These are phyloP conservation scores for Leucocoprinus birnbaumii DNA, from an alignment of 768 basidiomycete genomes.

Conservation along the genomic window DNA sequence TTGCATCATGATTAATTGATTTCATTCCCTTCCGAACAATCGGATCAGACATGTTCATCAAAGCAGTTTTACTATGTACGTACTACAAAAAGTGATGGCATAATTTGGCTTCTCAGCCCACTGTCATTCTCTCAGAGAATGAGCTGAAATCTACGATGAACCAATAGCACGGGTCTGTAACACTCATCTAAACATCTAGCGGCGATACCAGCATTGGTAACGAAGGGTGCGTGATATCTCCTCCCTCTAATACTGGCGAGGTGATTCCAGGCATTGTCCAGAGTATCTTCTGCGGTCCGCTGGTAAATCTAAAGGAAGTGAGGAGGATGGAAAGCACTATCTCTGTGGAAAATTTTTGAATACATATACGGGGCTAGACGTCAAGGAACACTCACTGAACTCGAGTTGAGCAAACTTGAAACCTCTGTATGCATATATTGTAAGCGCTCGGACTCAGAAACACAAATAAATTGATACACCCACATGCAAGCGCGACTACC, in stretches of 20 bases:
- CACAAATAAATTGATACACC: background rate
- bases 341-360: conserved; percentile 4
- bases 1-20: too few relatives aligned
- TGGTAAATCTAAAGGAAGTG: conserved; percentile 6
- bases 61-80: too few relatives aligned
- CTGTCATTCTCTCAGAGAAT: too few relatives aligned
- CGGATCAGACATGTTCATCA: too few relatives aligned
- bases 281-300: conserved; percentile 1
- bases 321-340: conserved; percentile 14
- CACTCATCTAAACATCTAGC: background rate
- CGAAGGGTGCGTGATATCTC: background rate
- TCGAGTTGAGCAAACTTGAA: conserved; percentile 2
- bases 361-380: too few relatives aligned
- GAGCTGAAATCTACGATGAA: too few relatives aligned
- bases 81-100: too few relatives aligned
- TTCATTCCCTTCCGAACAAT: too few relatives aligned
- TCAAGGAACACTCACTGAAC: background rate
- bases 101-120: too few relatives aligned
- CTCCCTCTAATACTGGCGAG: background rate
- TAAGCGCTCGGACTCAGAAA: too few relatives aligned
- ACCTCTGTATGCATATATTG: too few relatives aligned
- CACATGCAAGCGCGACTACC: conserved; percentile 41
- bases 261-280: conserved; percentile 11
- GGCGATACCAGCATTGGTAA: background rate
- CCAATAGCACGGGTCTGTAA: too few relatives aligned